Base-by-base conservation (phyloP, 1,284 basidiomycete genomes). In the Fomitopsis palustris region DNA sequence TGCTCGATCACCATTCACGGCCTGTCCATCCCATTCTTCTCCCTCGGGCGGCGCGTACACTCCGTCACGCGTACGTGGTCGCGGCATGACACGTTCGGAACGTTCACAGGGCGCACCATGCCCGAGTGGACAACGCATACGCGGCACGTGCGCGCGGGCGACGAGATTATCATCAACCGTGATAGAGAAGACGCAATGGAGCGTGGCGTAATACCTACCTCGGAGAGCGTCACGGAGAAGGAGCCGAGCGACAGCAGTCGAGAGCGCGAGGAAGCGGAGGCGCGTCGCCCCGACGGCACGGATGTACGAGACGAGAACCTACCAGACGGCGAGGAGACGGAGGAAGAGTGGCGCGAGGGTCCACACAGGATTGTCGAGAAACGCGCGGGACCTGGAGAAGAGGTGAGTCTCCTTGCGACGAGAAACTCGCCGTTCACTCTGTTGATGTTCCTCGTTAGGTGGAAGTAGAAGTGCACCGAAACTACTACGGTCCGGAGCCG, bases 21-120 rank as follows among this genome's bases (percentile, higher is more conserved):
- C 7, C 79, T 98, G 6, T 95, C 93, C 21, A 96, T 98, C 64
- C 94, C 95, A 0, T 91, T 90, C 73, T 95, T 97, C 79, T 93
- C 93, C 27, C 85, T 97, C 31, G 90, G 94, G 14, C 82, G 92
- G 31, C 86, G 93, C 33, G 93, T 97, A 7, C 93, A 95, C 72
- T 87, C 90, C 16, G 91, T 95, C 59, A 90, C 92, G 7, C 82
- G 92, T 60, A 95, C 94, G 9, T 95, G 93, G 89, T 89, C 88
- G 2, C 81, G 88, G 42, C 85, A 86, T 63, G 80, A 81, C 61
- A 85, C 82, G 1, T 75, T 81, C 65, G 78, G 79, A 56, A 73
- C 75, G 7, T 67, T 73, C 21, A 57, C 71, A 4, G 74, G 68
- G 47, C 85, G 65, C 53, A 45, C 58, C 21, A 55, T 69, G 37